Conservation (phyloP, 1,284 basidiomycete genomes). For the Trichosporon coremiiforme region DNA sequence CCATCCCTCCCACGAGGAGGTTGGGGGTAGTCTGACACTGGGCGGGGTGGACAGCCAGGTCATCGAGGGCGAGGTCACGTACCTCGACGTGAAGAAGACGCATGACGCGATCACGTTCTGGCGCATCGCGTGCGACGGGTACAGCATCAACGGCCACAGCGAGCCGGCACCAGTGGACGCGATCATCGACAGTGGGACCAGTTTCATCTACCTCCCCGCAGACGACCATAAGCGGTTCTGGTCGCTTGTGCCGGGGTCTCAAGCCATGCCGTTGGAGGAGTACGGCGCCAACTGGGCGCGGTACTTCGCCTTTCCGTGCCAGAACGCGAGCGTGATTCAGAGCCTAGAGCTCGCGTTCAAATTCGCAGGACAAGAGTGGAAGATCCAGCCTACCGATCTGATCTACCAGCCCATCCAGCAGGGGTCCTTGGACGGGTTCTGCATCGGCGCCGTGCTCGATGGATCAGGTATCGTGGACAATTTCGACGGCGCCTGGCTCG, state of each 20-base stretch:
- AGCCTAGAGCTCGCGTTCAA: conserved; percentile 10
- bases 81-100: conserved; percentile 60
- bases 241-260: neutral
- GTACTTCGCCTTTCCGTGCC: conserved; percentile 33
- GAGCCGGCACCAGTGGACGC: neutral
- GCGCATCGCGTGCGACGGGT: conserved; percentile 20
- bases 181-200: conserved; percentile 23
- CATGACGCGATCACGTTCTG: conserved; percentile 13
- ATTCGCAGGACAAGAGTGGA: conserved; percentile 19
- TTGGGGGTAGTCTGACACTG: conserved; percentile 73
- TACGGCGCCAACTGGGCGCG: conserved; percentile 13
- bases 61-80: conserved; percentile 75
- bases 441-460: conserved; percentile 13
- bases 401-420: conserved; percentile 4
- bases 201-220: neutral
- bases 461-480: conserved; percentile 15
- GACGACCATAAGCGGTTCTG: conserved; percentile 11
- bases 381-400: conserved; percentile 22
- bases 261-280: conserved; percentile 1
- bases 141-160: conserved; percentile 19
- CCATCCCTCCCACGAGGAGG: neutral
- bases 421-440: neutral
- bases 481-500: conserved; percentile 65
- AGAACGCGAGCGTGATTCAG: conserved; percentile 15
- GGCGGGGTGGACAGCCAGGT: conserved; percentile 61